Evolutionary conservation across 2,329 filamentous ascomycete species (phyloP).

Genomic region (Cladosporium sp.): DNA sequence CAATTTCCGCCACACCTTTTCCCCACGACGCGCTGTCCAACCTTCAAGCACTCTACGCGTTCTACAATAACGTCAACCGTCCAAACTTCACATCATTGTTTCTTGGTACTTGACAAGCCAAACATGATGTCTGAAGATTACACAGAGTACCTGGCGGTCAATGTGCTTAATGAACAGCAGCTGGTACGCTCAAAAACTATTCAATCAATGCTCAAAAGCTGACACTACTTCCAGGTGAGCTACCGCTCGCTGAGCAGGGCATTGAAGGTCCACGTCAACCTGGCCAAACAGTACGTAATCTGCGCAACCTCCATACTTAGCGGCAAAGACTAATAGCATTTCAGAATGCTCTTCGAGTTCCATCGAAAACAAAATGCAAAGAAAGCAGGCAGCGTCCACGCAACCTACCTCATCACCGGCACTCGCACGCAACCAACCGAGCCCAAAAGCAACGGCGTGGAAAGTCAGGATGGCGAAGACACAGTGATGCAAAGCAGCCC

Average conservation of each 20-base stretch:
- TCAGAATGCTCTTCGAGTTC: conserved; percentile 83
- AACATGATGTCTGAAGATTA: conserved; percentile 51
- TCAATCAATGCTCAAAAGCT: not conserved
- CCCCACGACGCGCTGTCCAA: conserved; percentile 5
- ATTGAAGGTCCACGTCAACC: conserved; percentile 77
- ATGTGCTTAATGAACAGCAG: conserved; percentile 70
- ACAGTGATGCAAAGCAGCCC: conserved; percentile 64
- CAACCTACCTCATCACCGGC: conserved; percentile 86
- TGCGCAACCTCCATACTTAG: not conserved
- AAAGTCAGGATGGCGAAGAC: conserved; percentile 56
- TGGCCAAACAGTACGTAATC: conserved; percentile 73
- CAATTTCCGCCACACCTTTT: too few relatives aligned
- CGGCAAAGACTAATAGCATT: not conserved
- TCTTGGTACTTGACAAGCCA: not conserved
- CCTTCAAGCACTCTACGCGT: conserved; percentile 17
- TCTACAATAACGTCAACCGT: not conserved
- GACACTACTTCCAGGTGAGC: conserved; percentile 60
- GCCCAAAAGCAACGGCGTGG: conserved; percentile 35
- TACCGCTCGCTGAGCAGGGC: conserved; percentile 82
- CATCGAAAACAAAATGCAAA: conserved; percentile 72
- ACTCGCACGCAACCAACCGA: conserved; percentile 46
- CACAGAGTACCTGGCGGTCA: conserved; percentile 68
- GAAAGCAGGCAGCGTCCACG: conserved; percentile 71
- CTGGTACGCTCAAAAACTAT: conserved; percentile 50
- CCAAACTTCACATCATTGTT: not conserved